Base-by-base conservation (phyloP, 495 filamentous ascomycete species). In the Penicillium mononematosum region DNA sequence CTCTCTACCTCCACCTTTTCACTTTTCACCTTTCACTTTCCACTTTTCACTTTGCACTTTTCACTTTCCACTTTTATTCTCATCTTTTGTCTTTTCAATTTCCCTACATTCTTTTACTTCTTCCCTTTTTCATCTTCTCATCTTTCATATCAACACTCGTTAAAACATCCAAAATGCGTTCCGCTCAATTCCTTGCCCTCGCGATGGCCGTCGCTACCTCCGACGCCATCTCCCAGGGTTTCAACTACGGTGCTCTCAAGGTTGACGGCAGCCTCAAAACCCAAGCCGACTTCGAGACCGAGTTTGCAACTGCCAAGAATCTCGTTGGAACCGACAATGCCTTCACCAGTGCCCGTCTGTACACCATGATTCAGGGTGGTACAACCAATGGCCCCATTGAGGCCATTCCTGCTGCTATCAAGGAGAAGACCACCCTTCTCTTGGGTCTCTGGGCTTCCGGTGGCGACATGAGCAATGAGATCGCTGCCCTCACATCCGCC, bases 331-430 rank as follows among this genome's bases (percentile, higher is more conserved):
- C 87, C 59, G 75, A 77, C 32, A 39, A 47, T n/a, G 91, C 84
- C 57, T 95, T 92, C 77, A 88, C 79, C 64, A 88, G 84, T 63
- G 91, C 88, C 50, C 78, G 84, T 60, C 68, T 87, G 11, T 87
- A 83, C 74, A 86, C 83, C 50, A 85, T 79, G 75, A 82, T 87
- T 56, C 82, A 85, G 71, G 77, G 65, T 50, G 76, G 83, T 50
- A 80, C 87, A 27, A 75, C 82, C 53, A 85, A 83, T 70, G 72
- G 75, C 38, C 78, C 81, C 53, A 85, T 88, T 62, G 70, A 73
- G 12, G 86, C 86, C 63, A 92, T 96, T 63, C 89, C 87, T 45
- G 89, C 86, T 36, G 92, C 91, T 65, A 88, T 96, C 66, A 79
- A 77, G 52, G 83, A 85, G 51, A 76, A 88, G 55, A 91, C 87